These are phyloP conservation scores for Rickenella mellea DNA, from an alignment of 768 basidiomycete species.

Conservation along the genomic window DNA sequence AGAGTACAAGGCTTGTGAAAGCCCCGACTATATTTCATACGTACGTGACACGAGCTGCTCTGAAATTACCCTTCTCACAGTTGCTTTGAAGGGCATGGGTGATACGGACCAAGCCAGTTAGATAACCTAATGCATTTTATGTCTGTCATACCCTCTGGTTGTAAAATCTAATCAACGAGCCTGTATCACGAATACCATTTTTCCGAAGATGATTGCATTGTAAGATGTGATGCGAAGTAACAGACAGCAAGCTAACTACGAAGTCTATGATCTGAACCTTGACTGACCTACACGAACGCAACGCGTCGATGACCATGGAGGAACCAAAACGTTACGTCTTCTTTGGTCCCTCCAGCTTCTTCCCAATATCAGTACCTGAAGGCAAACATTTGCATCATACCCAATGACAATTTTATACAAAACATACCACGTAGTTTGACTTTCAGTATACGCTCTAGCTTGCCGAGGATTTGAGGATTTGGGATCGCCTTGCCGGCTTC, in stretches of 20 bases:
- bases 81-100: not conserved
- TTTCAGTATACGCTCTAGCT: constrained; percentile 78
- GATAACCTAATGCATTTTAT: not conserved
- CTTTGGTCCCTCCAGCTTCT: constrained; percentile 73
- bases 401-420: not conserved
- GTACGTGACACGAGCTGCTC: constrained; percentile 28
- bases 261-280: too few relatives aligned
- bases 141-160: not conserved
- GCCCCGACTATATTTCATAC: constrained; percentile 86
- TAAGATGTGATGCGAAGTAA: too few relatives aligned
- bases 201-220: too few relatives aligned
- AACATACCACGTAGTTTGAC: constrained; percentile 82
- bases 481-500: constrained; percentile 84
- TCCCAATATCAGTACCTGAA: constrained; percentile 72
- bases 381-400: constrained; percentile 5
- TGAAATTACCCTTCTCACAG: not conserved
- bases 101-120: not conserved
- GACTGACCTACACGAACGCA: too few relatives aligned
- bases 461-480: constrained; percentile 75
- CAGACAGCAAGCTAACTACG: too few relatives aligned
- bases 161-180: not conserved
- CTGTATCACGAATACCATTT: not conserved
- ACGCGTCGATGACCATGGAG: constrained; percentile 29
- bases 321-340: constrained; percentile 48
- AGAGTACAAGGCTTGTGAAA: constrained; percentile 96